Base-by-base conservation (phyloP, 805 yeast species). In the Saccharomycopsis selenospora region DNA sequence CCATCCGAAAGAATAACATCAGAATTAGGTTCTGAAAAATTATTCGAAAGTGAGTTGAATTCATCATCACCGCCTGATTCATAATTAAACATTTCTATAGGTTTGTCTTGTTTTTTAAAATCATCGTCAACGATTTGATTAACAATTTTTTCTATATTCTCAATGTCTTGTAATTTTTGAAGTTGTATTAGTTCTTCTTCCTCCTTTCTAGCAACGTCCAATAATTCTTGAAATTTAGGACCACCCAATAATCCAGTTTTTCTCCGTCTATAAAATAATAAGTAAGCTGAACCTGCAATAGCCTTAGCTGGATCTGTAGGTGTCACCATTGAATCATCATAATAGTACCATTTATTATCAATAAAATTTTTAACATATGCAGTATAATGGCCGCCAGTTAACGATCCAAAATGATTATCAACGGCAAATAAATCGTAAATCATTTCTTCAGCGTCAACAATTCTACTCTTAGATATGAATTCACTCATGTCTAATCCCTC, bases 371-470 rank as follows among this genome's bases (percentile, higher is more conserved):
- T 84, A 0, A 77, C 96, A 59, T 80, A 83, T 0, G 98, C 85
- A 1, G 99, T 93, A 64, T 93, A 91, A 68, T 93, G 98, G 1
- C 99, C 98, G 3, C 98, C 98, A 0, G 98, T 97, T 17, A 91
- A 69, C 0, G 97, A 96, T 45, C 98, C 99, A 62, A 74, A 89
- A 61, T 93, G 99, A 62, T 91, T 93, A 62, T 90, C 98, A 20
- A 93, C 96, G 0, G 93, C 98, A 57, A 86, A 73, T 53, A 93
- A 68, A 61, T 93, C 98, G 64, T 91, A 91, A 1, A 85, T 61
- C n/a, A 48, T 3, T 57, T 59, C 43, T 51, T 54, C 18, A 57
- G 56, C 36, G 14, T 44, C 51, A 10, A 36, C 47, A 23, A 46
- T 61, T 3, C 56, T 51, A 26, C 61, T 41, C 58, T 62, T 61